These are phyloP conservation scores for Fusarium avenaceum DNA, from an alignment of 2,329 filamentous ascomycete genomes.

Conservation along the genomic window DNA sequence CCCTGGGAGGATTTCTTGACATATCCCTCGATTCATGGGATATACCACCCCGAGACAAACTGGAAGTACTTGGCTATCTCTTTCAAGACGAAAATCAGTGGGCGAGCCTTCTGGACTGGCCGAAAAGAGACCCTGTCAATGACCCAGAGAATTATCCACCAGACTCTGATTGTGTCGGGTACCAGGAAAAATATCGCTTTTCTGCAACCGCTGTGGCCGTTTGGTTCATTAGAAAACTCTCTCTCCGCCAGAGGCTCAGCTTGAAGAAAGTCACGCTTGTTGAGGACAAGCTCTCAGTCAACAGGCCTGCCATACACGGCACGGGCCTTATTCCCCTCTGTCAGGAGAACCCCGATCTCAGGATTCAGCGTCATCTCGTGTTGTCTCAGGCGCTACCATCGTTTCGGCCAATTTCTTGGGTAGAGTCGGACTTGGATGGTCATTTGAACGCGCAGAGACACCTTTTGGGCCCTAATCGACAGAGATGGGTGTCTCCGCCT, in stretches of 20 bases:
- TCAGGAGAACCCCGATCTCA: conserved; percentile 2
- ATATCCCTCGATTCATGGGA: conserved; percentile 1
- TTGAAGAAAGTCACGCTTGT: neutral
- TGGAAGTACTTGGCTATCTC: neutral
- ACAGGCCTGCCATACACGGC: neutral
- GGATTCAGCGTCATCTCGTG: neutral
- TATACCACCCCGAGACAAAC: neutral
- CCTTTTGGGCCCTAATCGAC: no score
- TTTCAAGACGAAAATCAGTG: neutral
- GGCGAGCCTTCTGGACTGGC: no score
- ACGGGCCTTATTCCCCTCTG: conserved; percentile 9
- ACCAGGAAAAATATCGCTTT: conserved; percentile 16
- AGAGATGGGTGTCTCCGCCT: no score
- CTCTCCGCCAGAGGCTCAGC: neutral
- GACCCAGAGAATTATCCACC: no score
- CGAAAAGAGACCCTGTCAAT: no score
- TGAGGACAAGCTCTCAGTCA: conserved; percentile 2
- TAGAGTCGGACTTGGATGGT: no score
- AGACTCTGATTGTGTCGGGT: neutral
- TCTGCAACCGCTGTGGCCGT: conserved; percentile 10
- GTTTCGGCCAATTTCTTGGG: no score
- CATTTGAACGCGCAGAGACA: no score
- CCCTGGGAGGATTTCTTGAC: neutral
- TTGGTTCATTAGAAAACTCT: conserved; percentile 8
- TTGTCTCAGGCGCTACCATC: neutral